Conservation (phyloP, 345 rosid species). For the Toxicodendron radicans region DNA sequence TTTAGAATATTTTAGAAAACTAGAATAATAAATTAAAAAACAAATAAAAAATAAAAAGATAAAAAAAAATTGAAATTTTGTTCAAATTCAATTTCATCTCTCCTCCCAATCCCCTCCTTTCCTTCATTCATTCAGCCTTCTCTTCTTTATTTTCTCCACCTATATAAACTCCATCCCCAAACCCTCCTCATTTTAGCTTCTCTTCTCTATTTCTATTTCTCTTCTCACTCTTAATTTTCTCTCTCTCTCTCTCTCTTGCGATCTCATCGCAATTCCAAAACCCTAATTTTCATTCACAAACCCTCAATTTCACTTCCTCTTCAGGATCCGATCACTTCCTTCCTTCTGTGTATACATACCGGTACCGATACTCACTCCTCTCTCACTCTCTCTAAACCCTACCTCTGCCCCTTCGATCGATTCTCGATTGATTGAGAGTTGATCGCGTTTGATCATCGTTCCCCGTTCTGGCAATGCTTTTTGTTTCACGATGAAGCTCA, state of each 20-base stretch:
- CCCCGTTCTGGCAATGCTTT: slow-evolving; percentile 46
- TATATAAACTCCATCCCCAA: slow-evolving; percentile 20
- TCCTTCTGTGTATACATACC: neutral
- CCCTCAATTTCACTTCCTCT: slow-evolving; percentile 8
- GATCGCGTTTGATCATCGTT: slow-evolving; percentile 41
- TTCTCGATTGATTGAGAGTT: slow-evolving; percentile 49
- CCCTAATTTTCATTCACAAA: slow-evolving; percentile 49
- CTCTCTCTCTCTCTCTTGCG: slow-evolving; percentile 35
- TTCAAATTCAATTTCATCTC: neutral
- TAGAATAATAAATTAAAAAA: neutral
- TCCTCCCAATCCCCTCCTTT: neutral
- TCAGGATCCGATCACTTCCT: slow-evolving; percentile 33
- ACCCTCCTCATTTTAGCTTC: too few relatives aligned
- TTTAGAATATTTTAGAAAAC: neutral
- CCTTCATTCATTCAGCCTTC: neutral
- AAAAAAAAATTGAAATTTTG: neutral
- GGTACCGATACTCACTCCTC: neutral
- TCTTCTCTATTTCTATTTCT: too few relatives aligned
- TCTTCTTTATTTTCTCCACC: neutral
- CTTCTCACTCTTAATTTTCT: slow-evolving; percentile 11
- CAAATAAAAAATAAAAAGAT: too few relatives aligned
- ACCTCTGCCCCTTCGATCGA: slow-evolving; percentile 39
- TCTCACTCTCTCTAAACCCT: slow-evolving; percentile 22
- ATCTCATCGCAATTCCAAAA: slow-evolving; percentile 39
- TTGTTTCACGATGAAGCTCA: slow-evolving; percentile 69